phyloP scores from a whole-genome alignment of 352 stramenopile genomes.

The Phytophthora quininea region DNA sequence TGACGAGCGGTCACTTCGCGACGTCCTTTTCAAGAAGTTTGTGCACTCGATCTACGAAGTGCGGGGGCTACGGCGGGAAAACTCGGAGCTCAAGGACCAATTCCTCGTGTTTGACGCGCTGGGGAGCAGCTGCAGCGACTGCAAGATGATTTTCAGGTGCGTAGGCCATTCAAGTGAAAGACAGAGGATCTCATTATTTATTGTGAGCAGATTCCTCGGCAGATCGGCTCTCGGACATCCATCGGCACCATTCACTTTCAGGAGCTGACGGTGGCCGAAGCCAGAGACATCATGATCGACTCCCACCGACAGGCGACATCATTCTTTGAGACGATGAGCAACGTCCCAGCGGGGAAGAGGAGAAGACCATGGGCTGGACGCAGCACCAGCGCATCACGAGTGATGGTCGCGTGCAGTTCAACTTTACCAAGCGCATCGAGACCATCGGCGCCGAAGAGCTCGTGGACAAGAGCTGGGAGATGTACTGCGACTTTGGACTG shows the following conservation, averaged over 20 bases:
- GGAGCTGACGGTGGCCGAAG: conserved; percentile 49
- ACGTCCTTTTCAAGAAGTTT: conserved; percentile 70
- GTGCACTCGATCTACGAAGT: conserved; percentile 81
- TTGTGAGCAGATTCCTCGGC: conserved; percentile 39
- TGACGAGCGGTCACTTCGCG: conserved; percentile 51
- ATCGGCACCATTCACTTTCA: conserved; percentile 73
- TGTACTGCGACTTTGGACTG: conserved; percentile 80
- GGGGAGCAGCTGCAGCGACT: conserved; percentile 75
- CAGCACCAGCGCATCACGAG: conserved; percentile 71
- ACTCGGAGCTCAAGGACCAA: conserved; percentile 51
- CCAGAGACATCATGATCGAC: conserved; percentile 71
- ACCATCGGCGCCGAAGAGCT: conserved; percentile 69
- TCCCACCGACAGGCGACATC: conserved; percentile 70
- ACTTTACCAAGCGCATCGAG: conserved; percentile 77
- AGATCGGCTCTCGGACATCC: conserved; percentile 40
- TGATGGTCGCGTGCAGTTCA: conserved; percentile 77
- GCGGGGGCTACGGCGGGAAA: conserved; percentile 51
- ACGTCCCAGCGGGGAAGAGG: conserved; percentile 25
- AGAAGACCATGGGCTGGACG: conserved; percentile 86
- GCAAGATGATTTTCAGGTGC: conserved; percentile 58
- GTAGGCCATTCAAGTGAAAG: not conserved
- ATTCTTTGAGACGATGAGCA: conserved; percentile 71
- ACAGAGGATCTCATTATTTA: not conserved
- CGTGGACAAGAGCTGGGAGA: conserved; percentile 78
- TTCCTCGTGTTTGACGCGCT: conserved; percentile 67